These are phyloP conservation scores for Spirogloea muscicola DNA, from an alignment of 139 green algal genomes.

Conservation along the genomic window DNA sequence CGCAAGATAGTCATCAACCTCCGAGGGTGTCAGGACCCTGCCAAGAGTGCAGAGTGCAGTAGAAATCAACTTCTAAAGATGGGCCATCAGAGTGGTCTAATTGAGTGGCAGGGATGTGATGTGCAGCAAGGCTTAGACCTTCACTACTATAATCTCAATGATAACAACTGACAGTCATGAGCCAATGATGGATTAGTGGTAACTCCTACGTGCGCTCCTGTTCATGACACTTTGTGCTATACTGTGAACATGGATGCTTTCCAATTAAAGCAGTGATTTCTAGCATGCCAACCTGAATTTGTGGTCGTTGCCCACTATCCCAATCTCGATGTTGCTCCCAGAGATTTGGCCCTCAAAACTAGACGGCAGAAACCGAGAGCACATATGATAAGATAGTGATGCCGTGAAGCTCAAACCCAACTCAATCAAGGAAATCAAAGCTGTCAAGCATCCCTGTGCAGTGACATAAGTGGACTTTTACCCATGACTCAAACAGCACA, in stretches of 20 bases:
- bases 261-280: background rate
- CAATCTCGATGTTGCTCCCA: constrained; percentile 80
- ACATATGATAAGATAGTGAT: background rate
- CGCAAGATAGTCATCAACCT: constrained; percentile 95
- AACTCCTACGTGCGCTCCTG: no score
- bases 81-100: background rate
- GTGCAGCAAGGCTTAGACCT: background rate
- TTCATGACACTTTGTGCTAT: no score
- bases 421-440: background rate
- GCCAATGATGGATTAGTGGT: no score
- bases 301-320: constrained; percentile 82
- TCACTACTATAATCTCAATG: background rate
- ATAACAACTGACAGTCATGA: no score
- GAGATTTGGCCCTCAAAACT: constrained; percentile 91
- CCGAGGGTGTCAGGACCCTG: constrained; percentile 64
- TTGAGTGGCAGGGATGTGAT: background rate
- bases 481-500: constrained; percentile 1
- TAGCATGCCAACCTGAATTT: constrained; percentile 69
- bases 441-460: background rate
- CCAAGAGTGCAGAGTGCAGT: background rate
- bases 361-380: background rate
- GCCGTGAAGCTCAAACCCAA: background rate
- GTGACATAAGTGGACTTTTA: background rate
- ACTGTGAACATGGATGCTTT: no score
- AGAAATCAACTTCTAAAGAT: no score